Base-by-base conservation (phyloP, 23 red algal genomes). In the Gracilaria domingensis region DNA sequence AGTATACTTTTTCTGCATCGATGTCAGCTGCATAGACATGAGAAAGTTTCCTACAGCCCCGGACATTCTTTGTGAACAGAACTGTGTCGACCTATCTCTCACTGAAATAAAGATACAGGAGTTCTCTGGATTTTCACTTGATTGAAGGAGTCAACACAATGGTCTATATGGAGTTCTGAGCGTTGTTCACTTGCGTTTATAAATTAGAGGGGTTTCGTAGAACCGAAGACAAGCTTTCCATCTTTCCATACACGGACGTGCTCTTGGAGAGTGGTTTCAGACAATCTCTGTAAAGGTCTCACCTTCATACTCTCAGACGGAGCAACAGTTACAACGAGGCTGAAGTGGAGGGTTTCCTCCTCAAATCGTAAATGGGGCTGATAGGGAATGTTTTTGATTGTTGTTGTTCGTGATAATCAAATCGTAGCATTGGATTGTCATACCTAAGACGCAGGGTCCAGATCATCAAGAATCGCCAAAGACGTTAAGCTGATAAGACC, bases 221-320 rank as follows among this genome's bases (percentile, higher is more conserved):
- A 12, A 73, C 67, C 67, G 33, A 73, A 73, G 5, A 73, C 33
- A 73, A 73, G 67, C 12, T 73, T 73, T 18, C 67, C 67, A 73
- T 73, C 35, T 73, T 73, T 73, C 67, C 67, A 73, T 44, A 73
- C 35, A 5, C 67, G 67, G 6, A 23, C 35, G 28, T 73, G 67
- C 2, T 44, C 67, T 14, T 40, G 33, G 4, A 73, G 38, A 23
- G 20, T 42, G 67, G 42, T 73, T 40, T 37, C 35, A 11, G 67
- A 73, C 30, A 73, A n/a, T 16, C 4, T 73, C 67, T 73, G 36
- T 17, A 44, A 3, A 73, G 44, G 67, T 20, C 38, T 37, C 42
- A 73, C 33, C 20, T 73, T 40, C 67, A 20, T 42, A 21, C 24
- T 44, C 24, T 44, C 67, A 7, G 30, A 20, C 21, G 21, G 35